These are phyloP conservation scores for Serendipita sp. DNA, from an alignment of 768 basidiomycete species.

Conservation along the genomic window DNA sequence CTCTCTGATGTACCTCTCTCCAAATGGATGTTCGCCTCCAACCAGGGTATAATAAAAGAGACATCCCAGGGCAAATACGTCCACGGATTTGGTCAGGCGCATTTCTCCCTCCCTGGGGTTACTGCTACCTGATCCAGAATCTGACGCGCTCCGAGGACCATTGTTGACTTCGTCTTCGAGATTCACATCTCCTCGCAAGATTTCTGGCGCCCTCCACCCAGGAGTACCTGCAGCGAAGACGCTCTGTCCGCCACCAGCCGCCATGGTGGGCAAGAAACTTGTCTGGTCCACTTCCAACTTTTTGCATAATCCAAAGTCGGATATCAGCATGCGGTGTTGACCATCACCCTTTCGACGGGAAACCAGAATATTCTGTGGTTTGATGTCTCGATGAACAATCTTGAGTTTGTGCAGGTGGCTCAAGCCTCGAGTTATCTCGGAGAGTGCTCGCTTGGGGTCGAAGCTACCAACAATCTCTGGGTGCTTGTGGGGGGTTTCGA, in stretches of 20 bases:
- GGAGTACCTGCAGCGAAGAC: slow-evolving; percentile 83
- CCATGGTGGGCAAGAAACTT: slow-evolving; percentile 78
- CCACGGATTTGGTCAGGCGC: slow-evolving; percentile 84
- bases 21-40: slow-evolving; percentile 84
- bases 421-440: slow-evolving; percentile 75
- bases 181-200: slow-evolving; percentile 84
- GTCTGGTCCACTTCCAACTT: slow-evolving; percentile 92
- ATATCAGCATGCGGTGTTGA: slow-evolving; percentile 71
- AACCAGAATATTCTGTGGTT: slow-evolving; percentile 93
- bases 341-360: slow-evolving; percentile 46
- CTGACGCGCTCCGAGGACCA: slow-evolving; percentile 30
- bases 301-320: slow-evolving; percentile 95
- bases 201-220: slow-evolving; percentile 97
- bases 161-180: slow-evolving; percentile 62
- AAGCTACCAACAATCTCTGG: slow-evolving; percentile 62
- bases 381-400: slow-evolving; percentile 96
- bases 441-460: slow-evolving; percentile 75
- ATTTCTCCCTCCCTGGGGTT: slow-evolving; percentile 32
- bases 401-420: slow-evolving; percentile 86
- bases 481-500: slow-evolving; percentile 58
- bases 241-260: slow-evolving; percentile 33
- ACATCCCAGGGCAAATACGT: slow-evolving; percentile 93
- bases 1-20: slow-evolving; percentile 85
- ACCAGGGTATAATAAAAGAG: slow-evolving; percentile 88
- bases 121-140: slow-evolving; percentile 12